phyloP scores from a whole-genome alignment of 148 eudicot genomes.

The Dianthus caryophyllus region DNA sequence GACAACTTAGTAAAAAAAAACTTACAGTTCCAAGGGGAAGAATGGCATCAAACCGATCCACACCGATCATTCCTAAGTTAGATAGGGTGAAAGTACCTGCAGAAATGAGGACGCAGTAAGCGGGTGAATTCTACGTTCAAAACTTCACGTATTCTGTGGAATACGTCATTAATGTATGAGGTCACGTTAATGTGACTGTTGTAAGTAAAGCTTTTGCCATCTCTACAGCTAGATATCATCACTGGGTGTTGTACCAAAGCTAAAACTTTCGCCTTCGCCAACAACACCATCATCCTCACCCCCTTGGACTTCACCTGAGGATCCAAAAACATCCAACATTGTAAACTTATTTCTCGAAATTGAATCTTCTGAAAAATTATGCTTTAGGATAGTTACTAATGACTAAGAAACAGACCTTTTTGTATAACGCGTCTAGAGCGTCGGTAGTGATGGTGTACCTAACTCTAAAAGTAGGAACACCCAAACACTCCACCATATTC shows the following conservation, averaged over 20 bases:
- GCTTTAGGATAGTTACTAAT: not conserved
- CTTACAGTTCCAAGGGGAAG: constrained; percentile 98
- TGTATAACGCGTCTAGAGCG: constrained; percentile 90
- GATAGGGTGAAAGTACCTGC: constrained; percentile 92
- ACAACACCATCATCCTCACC: constrained; percentile 90
- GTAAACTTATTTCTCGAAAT: not conserved
- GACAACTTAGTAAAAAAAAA: not conserved
- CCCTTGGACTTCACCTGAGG: constrained; percentile 80
- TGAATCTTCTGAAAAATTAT: not conserved
- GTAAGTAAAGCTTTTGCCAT: constrained; percentile 94
- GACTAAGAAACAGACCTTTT: constrained; percentile 48
- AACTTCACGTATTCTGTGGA: not conserved
- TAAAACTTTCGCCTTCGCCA: constrained; percentile 92
- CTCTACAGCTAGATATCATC: constrained; percentile 94
- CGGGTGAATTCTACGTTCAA: not conserved
- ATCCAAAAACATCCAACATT: constrained; percentile 16
- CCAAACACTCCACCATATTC: constrained; percentile 89
- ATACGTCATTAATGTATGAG: not conserved
- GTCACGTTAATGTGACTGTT: constrained; percentile 72
- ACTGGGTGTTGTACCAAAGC: constrained; percentile 84
- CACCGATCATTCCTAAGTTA: constrained; percentile 95
- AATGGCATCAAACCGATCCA: constrained; percentile 96
- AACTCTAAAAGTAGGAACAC: constrained; percentile 87
- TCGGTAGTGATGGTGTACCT: constrained; percentile 81
- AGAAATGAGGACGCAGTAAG: constrained; percentile 21